Conservation (phyloP, 805 yeast species). For the Kazachstania kunashirensis region DNA sequence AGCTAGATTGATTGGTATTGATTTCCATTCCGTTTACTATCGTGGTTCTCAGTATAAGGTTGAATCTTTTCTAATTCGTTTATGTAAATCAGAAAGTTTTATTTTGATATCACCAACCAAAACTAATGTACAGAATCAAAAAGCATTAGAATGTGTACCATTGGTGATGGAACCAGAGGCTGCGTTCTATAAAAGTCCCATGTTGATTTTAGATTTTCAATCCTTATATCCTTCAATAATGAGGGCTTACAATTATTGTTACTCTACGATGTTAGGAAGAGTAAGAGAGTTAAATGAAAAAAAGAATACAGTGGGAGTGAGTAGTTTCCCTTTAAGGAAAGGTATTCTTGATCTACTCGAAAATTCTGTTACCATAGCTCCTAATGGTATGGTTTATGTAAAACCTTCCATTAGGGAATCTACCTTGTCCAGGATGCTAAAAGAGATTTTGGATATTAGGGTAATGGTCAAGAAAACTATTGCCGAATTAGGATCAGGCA, state of each 20-base stretch:
- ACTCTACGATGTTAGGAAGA: constrained; percentile 60
- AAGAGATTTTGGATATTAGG: constrained; percentile 72
- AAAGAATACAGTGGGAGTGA: constrained; percentile 44
- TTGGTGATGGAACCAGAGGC: constrained; percentile 88
- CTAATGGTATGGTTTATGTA: constrained; percentile 79
- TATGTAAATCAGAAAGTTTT: constrained; percentile 68
- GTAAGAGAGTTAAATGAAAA: constrained; percentile 41
- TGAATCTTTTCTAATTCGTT: constrained; percentile 68
- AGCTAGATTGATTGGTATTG: constrained; percentile 79
- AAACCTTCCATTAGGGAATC: constrained; percentile 60
- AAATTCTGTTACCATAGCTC: constrained; percentile 58
- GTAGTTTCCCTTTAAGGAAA: constrained; percentile 39
- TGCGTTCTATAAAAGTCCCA: constrained; percentile 75
- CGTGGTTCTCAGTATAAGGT: constrained; percentile 93
- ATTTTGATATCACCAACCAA: constrained; percentile 72
- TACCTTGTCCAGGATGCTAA: constrained; percentile 70
- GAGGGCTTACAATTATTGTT: constrained; percentile 85
- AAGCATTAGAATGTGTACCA: constrained; percentile 79
- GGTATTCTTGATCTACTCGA: constrained; percentile 47
- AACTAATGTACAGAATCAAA: constrained; percentile 71
- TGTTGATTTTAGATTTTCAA: constrained; percentile 86
- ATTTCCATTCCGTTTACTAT: constrained; percentile 75
- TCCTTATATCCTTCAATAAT: constrained; percentile 88
- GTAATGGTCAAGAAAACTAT: constrained; percentile 70
- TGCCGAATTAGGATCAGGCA: constrained; percentile 36